Conservation (phyloP, 306 rosid species). For the Acacia acuminata region DNA sequence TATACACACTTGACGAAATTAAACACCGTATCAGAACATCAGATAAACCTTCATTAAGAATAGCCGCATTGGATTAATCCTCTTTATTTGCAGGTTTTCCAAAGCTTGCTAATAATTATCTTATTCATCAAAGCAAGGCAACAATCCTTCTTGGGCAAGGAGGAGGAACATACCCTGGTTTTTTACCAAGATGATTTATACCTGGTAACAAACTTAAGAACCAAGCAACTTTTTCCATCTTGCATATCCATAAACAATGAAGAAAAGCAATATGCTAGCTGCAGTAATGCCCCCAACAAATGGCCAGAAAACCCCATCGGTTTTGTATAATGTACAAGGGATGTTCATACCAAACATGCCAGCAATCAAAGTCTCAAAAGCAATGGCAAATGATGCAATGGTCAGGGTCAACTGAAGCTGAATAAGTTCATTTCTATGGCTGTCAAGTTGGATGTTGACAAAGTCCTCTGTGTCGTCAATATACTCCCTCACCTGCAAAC, state of each 20-base stretch:
- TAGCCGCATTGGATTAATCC: not conserved
- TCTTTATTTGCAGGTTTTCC: not conserved
- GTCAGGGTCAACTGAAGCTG: slow-evolving; percentile 93
- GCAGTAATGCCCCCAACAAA: slow-evolving; percentile 50
- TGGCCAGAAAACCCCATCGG: slow-evolving; percentile 50
- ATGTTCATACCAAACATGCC: slow-evolving; percentile 93
- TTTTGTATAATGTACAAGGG: slow-evolving; percentile 42
- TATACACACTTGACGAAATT: not conserved
- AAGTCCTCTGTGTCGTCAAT: slow-evolving; percentile 98
- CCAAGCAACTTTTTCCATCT: slow-evolving; percentile 91
- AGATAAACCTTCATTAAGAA: not conserved
- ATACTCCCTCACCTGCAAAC: slow-evolving; percentile 90
- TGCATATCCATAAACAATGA: slow-evolving; percentile 79
- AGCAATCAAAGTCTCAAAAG: slow-evolving; percentile 72
- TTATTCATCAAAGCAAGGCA: not conserved
- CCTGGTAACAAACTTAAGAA: slow-evolving; percentile 42
- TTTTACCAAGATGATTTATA: not conserved
- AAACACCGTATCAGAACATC: not conserved
- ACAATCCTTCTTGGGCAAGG: not conserved
- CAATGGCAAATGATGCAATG: slow-evolving; percentile 84
- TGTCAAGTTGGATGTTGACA: slow-evolving; percentile 95
- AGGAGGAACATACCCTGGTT: not conserved
- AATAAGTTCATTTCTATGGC: slow-evolving; percentile 94
- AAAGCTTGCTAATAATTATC: not conserved
- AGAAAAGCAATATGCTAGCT: slow-evolving; percentile 52